A percentile compares a stretch with the other conserved stretches of the same genome.
Conservation (phyloP, 2,329 filamentous ascomycete species). For the Hymenoscyphus linearis region DNA sequence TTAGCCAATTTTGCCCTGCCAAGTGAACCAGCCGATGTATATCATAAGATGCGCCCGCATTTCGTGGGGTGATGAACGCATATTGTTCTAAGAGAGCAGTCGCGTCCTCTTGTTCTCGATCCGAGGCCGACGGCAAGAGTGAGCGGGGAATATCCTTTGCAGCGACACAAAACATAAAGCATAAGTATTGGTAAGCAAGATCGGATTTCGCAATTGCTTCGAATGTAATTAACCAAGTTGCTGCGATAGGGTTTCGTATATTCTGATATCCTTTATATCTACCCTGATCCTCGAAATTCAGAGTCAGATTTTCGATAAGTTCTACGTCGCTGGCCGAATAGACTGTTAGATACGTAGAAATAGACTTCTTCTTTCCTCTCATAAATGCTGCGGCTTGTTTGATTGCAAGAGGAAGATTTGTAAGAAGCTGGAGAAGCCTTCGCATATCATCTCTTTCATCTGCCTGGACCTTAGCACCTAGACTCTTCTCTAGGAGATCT, state of each 20-base stretch:
- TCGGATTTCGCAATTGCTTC: not conserved
- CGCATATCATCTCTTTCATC: not conserved
- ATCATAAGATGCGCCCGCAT: slow-evolving; percentile 5
- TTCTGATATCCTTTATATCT: not conserved
- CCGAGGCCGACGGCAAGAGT: slow-evolving; percentile 31
- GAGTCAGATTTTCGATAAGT: not conserved
- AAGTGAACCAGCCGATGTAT: slow-evolving; percentile 10
- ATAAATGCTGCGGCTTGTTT: slow-evolving; percentile 16
- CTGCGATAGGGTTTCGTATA: not conserved
- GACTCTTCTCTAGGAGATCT: slow-evolving; percentile 4
- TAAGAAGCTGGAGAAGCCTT: slow-evolving; percentile 7
- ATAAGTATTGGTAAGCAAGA: slow-evolving; percentile 9
- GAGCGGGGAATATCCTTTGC: slow-evolving; percentile 7
- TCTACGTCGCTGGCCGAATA: slow-evolving; percentile 5
- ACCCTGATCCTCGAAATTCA: slow-evolving; percentile 2
- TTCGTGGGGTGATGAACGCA: slow-evolving; percentile 7
- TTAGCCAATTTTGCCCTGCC: slow-evolving; percentile 4
- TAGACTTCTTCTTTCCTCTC: not conserved
- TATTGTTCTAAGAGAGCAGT: slow-evolving; percentile 8
- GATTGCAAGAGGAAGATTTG: slow-evolving; percentile 13
- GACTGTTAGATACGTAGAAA: slow-evolving; percentile 8
- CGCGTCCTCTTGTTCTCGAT: not conserved
- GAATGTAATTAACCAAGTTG: slow-evolving; percentile 8
- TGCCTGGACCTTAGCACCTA: slow-evolving; percentile 12
- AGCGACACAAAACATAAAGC: slow-evolving; percentile 6